phyloP scores from a whole-genome alignment of 345 rosid genomes.

The Heritiera littoralis region DNA sequence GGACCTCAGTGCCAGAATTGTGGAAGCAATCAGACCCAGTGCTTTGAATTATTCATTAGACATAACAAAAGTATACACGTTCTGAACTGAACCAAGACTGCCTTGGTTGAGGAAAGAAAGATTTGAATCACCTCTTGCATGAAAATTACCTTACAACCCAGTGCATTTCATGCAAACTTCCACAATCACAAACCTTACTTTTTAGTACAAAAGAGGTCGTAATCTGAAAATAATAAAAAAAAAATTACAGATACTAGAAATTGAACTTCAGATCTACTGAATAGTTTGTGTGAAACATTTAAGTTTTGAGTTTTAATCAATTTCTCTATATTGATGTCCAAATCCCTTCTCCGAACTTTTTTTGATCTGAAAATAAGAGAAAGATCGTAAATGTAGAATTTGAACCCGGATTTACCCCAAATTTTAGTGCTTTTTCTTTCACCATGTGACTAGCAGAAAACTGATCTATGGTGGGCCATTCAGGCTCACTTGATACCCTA shows the following conservation, averaged over 20 bases:
- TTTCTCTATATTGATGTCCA: background rate
- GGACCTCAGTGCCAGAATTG: conserved; percentile 17
- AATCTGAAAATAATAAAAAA: too few relatives aligned
- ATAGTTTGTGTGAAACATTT: too few relatives aligned
- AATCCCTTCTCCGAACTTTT: too few relatives aligned
- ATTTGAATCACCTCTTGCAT: background rate
- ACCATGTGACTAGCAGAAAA: background rate
- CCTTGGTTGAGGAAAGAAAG: background rate
- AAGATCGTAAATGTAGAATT: too few relatives aligned
- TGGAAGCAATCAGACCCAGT: conserved; percentile 14
- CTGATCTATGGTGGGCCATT: conserved; percentile 30
- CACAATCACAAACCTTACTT: background rate
- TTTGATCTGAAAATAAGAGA: background rate
- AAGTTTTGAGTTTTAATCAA: too few relatives aligned
- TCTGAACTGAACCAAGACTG: background rate
- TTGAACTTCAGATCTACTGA: too few relatives aligned
- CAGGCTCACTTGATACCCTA: conserved; percentile 10
- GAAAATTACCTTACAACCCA: background rate
- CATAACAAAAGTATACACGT: background rate
- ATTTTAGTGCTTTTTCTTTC: background rate
- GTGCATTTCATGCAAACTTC: background rate
- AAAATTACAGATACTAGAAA: too few relatives aligned
- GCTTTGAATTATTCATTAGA: conserved; percentile 14
- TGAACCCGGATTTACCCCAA: too few relatives aligned
- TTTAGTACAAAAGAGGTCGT: too few relatives aligned